These are phyloP conservation scores for Teratosphaeria viscida DNA, from an alignment of 2,329 filamentous ascomycete species.

Conservation along the genomic window DNA sequence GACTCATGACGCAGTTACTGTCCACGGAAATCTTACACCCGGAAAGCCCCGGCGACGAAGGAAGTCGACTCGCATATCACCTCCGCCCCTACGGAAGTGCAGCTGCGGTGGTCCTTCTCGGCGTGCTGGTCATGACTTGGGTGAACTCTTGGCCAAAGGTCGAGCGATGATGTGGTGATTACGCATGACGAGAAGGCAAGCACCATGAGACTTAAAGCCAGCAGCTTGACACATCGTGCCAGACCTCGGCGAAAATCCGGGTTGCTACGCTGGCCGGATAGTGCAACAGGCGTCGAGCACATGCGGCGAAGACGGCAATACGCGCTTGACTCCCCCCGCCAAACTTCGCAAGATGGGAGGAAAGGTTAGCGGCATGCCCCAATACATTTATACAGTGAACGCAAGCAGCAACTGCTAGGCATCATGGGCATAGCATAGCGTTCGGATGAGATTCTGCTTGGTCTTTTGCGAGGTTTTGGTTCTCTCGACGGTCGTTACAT, in stretches of 20 bases:
- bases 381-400: not conserved
- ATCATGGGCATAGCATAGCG: not conserved
- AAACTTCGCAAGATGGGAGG: not conserved
- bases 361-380: not conserved
- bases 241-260: not conserved
- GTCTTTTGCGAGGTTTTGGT: not conserved
- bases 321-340: not conserved
- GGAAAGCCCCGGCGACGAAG: constrained; percentile 1
- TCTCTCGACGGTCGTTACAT: not conserved
- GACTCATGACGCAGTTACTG: constrained; percentile 19
- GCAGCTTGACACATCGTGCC: not conserved
- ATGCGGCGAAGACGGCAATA: not conserved
- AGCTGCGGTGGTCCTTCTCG: constrained; percentile 22
- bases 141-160: constrained; percentile 33
- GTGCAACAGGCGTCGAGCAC: not conserved
- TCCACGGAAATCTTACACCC: constrained; percentile 18
- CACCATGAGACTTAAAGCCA: not conserved
- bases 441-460: not conserved
- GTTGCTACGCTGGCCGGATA: not conserved
- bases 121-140: constrained; percentile 22
- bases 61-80: constrained; percentile 16
- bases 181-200: not conserved
- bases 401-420: not conserved
- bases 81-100: constrained; percentile 19
- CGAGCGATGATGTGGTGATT: constrained; percentile 26